These are phyloP conservation scores for Thamnidium elegans DNA, from an alignment of 192 early-diverging fungal species.

Conservation along the genomic window DNA sequence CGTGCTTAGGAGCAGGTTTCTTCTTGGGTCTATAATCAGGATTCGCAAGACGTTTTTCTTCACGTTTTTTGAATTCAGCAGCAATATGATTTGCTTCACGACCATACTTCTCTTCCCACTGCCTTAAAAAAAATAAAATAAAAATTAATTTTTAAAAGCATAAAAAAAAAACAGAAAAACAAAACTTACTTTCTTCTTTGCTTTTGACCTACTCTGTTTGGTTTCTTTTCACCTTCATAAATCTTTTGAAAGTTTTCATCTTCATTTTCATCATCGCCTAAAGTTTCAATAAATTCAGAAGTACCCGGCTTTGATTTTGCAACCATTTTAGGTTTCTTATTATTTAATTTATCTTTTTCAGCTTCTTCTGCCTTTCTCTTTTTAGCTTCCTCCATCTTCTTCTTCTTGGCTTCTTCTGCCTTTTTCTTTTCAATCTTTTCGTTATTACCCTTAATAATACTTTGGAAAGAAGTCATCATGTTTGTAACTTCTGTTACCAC, in stretches of 20 bases:
- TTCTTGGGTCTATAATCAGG: constrained; percentile 14
- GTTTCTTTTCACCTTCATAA: constrained; percentile 29
- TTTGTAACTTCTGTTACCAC: constrained; percentile 19
- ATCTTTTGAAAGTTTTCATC: constrained; percentile 37
- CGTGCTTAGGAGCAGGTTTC: constrained; percentile 9
- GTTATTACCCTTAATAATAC: constrained; percentile 5
- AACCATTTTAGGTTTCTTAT: not conserved
- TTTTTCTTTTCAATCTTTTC: constrained; percentile 8
- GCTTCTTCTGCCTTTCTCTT: constrained; percentile 5
- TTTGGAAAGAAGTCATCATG: constrained; percentile 7
- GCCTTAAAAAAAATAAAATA: too few species aligned
- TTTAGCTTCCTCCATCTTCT: not conserved
- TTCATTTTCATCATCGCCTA: constrained; percentile 15
- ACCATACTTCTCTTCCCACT: constrained; percentile 36
- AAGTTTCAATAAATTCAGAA: constrained; percentile 9
- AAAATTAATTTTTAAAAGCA: too few species aligned
- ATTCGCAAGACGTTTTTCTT: constrained; percentile 1
- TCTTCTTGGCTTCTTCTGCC: not conserved
- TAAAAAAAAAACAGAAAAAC: too few species aligned
- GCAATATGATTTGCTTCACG: constrained; percentile 33
- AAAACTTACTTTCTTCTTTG: constrained; percentile 35
- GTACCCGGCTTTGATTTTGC: not conserved
- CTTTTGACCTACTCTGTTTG: constrained; percentile 33
- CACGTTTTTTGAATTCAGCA: constrained; percentile 6
- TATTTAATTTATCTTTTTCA: constrained; percentile 1